Base-by-base conservation (phyloP, 2,329 filamentous ascomycete species). In the Cercospora zeae-maydis region DNA sequence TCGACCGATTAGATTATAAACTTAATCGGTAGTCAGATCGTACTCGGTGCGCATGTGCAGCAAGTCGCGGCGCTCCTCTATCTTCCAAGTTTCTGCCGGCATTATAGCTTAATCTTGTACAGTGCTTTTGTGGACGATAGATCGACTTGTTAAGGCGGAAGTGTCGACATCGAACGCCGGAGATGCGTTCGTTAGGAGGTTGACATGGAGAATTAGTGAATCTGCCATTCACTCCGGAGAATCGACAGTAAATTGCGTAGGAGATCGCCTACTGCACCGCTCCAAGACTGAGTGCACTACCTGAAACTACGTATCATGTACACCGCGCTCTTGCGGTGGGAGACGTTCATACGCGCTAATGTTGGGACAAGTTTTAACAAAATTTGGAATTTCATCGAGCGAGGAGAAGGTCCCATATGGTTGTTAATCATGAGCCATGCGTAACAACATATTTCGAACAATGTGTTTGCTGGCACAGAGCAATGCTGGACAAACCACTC, bases 1-100 rank as follows among this genome's bases (percentile, higher is more conserved):
- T 3, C 61, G 56, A 10, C 61, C 61, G 8, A 63, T 56, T 21
- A 63, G 4, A 24, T 63, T 57, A 19, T 63, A 51, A 10, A 52
- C 33, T 45, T 63, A 24, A 3, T 39, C 37, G 3, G 37, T 21
- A 3, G 27, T 42, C 13, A 59, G 31, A 21, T 55, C 56, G 39
- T 37, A 60, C 10, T 56, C 57, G 21, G 47, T 60, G 33, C 39
- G 39, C 49, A 60, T 33, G 30, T 53, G n/a, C 36, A 49, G 33
- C 7, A 59, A 11, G 11, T 49, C 49, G 10, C 51, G 57, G 9
- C 61, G 56, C 57, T 60, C 61, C 11, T 34, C 19, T 2, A 37
- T 39, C n/a, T 16, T 49, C 31, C 39, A 56, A 11, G 52, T 56
- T 3, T 16, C 13, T 13, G 19, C 33, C 14, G 52, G 39, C 42